Evolutionary conservation across 1,284 basidiomycete species (phyloP).

Genomic region (Papiliotrema fonsecae): DNA sequence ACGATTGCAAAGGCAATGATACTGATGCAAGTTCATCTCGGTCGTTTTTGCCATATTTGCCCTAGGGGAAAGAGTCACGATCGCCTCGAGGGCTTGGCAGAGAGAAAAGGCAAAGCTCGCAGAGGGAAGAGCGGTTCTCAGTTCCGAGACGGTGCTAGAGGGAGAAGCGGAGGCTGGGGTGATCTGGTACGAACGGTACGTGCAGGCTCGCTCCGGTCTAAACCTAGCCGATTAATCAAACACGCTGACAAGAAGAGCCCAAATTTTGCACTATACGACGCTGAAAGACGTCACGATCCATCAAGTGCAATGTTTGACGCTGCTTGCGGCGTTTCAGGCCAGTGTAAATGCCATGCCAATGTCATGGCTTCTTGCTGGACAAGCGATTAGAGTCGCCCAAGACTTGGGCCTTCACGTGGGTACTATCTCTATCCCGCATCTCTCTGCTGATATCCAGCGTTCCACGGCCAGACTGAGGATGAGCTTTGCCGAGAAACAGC

Average conservation of each 20-base stretch:
- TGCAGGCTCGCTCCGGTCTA: neutral
- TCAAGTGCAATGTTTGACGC: constrained; percentile 80
- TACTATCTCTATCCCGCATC: constrained; percentile 12
- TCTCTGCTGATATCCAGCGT: constrained; percentile 54
- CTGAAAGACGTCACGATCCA: constrained; percentile 66
- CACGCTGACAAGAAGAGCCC: constrained; percentile 57
- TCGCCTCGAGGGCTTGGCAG: constrained; percentile 57
- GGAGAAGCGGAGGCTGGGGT: constrained; percentile 46
- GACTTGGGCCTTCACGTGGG: constrained; percentile 83
- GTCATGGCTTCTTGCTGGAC: constrained; percentile 82
- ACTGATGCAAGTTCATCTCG: constrained; percentile 63
- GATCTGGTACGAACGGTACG: constrained; percentile 41
- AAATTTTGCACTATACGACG: constrained; percentile 85
- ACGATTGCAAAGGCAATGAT: constrained; percentile 7
- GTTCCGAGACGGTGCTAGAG: constrained; percentile 26
- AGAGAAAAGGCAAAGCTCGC: constrained; percentile 57
- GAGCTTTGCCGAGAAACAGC: constrained; percentile 73
- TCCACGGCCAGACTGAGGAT: constrained; percentile 68
- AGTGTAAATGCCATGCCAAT: constrained; percentile 85
- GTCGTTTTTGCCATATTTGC: constrained; percentile 79
- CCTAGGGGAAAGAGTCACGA: constrained; percentile 57
- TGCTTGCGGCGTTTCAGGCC: constrained; percentile 81
- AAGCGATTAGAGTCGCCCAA: constrained; percentile 78
- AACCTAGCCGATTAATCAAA: too few species aligned
- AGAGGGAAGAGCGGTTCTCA: neutral